Base-by-base conservation (phyloP, 2,329 filamentous ascomycete genomes). In the Cladosporium sp. region DNA sequence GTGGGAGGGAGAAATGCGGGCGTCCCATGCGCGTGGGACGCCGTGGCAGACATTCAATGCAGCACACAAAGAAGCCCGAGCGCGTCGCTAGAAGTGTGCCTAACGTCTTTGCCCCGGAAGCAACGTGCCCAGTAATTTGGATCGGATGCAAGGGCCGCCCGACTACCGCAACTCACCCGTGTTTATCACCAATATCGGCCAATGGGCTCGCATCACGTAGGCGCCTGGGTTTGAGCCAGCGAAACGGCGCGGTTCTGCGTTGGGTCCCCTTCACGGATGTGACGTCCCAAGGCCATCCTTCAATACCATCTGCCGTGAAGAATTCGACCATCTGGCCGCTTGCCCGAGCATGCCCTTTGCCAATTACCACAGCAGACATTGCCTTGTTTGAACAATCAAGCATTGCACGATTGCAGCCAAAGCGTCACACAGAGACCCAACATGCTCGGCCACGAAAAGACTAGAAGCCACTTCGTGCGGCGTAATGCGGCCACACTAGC, bases 101-200 rank as follows among this genome's bases (percentile, higher is more conserved):
- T 37, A 34, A 36, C 47, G 37, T 17, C n/a, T 43, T 19, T 12
- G 36, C 40, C 40, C 52, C 39, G 52, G 40, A 45, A 45, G 25
- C 28, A 34, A 34, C 40, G 52, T 25, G 52, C 40, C 42, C 54
- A 49, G 14, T 39, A 6, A 15, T 39, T n/a, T 56, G 54, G 54
- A n/a, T 49, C 54, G 54, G 54, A 49, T 49, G 54, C 54, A 49
- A 47, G 54, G 54, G 34, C 40, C 54, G 40, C 40, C 19, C 36
- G 15, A 39, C 36, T 51, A 39, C 49, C 30, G 28, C 28, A 36
- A 5, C 39, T 45, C 25, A 25, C 52, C 52, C 54, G 54, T 39
- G 34, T 28, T 19, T 30, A 39, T 56, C 54, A 56, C 54, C 34
- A n/a, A 9, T 25, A 4, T 2, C 5, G 7, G 14, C 49, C 49